Base-by-base conservation (phyloP, 768 basidiomycete species). In the Sporobolomyces phaffii region DNA sequence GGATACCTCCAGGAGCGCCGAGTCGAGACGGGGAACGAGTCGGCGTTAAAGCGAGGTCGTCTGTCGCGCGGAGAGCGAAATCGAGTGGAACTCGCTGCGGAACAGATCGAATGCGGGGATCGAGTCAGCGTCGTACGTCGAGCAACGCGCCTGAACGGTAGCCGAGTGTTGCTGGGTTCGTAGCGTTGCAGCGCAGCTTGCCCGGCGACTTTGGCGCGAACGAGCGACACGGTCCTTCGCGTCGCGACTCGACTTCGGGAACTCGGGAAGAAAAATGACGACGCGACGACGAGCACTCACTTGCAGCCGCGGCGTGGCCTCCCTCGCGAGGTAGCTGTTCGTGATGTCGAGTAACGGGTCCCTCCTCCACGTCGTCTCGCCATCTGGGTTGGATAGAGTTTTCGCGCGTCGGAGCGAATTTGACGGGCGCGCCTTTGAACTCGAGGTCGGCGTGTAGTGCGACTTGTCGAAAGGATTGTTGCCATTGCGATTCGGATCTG, bases 311-410 rank as follows among this genome's bases (percentile, higher is more conserved):
- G 33, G 33, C 8, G 34, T 28, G 1, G n/a, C 31, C 7, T 8
- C 59, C 13, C 41, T 18, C 5, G 36, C 47, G 18, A 69, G 45
- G 26, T 64, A 62, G 36, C 9, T 24, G 38, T 69, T 69, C 26
- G 68, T 69, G 36, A 69, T 62, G 48, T 69, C 68, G 13, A 36
- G 10, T 31, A 69, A 53, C 7, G 62, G 62, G 7, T 64, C 68
- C 14, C 68, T 26, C 33, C 62, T 38, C 68, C 68, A 69, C 14
- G 48, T 54, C 6, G 53, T 38, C 6, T 63, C 57, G 20, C 38
- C 48, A 22, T 69, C 68, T 1, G 68, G 62, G 47, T 64, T 64
- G 34, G 68, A 45, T 38, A 64, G 38, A 7, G 62, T 69, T 47
- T 63, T 63, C 2, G 67, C 29, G 45, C 67, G 62, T 8, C 54